A percentile compares a stretch with the other conserved stretches of the same genome.
phyloP scores from a whole-genome alignment of 345 rosid genomes.

The Pugionium cornutum region DNA sequence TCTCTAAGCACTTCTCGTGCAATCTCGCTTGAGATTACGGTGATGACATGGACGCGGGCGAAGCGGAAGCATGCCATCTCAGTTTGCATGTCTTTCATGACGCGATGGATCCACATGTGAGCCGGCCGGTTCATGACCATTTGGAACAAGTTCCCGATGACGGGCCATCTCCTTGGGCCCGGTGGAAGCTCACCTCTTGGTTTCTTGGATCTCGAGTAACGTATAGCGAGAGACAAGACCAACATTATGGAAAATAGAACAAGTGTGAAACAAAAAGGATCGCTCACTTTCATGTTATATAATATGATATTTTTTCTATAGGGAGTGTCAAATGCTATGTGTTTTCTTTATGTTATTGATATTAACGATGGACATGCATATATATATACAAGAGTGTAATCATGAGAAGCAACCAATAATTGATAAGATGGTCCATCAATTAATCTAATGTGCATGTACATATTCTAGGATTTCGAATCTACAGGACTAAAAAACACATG shows the following conservation, averaged over 20 bases:
- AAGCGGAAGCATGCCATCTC: conserved; percentile 31
- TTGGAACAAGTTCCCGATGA: conserved; percentile 25
- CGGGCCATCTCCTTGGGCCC: conserved; percentile 15
- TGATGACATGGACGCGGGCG: conserved; percentile 13
- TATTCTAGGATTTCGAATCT: too few species aligned
- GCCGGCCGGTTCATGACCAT: conserved; percentile 12
- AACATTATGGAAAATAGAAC: conserved; percentile 1
- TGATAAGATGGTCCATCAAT: too few species aligned
- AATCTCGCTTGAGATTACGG: conserved; percentile 30
- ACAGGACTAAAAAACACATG: too few species aligned
- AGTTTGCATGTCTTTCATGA: conserved; percentile 25
- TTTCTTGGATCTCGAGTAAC: conserved; percentile 16
- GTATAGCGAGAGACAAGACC: not conserved
- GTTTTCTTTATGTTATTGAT: too few species aligned
- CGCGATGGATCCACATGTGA: conserved; percentile 27
- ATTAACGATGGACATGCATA: too few species aligned
- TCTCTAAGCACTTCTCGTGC: conserved; percentile 35
- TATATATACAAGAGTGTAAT: too few species aligned
- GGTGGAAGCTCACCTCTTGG: conserved; percentile 28
- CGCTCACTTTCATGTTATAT: not conserved
- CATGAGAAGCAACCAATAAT: too few species aligned
- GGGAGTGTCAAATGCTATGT: too few species aligned
- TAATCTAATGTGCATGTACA: too few species aligned
- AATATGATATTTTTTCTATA: too few species aligned
- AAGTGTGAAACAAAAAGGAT: conserved; percentile 4